Evolutionary conservation across 75 land plant species (phyloP), one percentile per base, ranked within the genome.

Genomic region (Picea sitchensis): DNA sequence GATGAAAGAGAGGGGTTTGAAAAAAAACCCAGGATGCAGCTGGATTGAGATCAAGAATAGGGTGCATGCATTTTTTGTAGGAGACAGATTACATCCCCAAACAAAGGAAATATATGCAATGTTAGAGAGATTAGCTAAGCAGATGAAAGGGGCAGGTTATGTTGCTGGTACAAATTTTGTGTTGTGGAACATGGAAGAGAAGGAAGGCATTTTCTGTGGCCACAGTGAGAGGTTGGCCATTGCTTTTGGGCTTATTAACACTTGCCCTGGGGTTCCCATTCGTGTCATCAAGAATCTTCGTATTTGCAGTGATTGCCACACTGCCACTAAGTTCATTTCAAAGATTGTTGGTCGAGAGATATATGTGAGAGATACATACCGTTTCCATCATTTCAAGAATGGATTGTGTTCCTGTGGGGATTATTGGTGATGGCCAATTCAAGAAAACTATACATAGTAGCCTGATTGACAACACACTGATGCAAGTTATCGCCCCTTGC

Each of bases 31-130:
- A 47, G 51, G 51, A 47, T 47, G 51, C 51, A 47, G 51, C 51
- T 47, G 51, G 51, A 47, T 47, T 47, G 51, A 47, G 51, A 6
- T 47, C 51, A 47, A 47, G 51, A 47, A 47, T 6, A 47, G 7
- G 51, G 51, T 47, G 51, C 51, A 47, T 47, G 51, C 51, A 0
- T 47, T 47, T 47, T 47, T 47, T 47, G 51, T 47, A 47, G 51
- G 51, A 47, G 51, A 47, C 51, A 47, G 51, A 47, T 47, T 6
- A 47, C 51, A 47, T 47, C 51, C 51, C 51, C 51, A 47, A 47
- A 47, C 51, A 65, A 65, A 80, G 2, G 80, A 75, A 34, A 81
- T 81, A 23, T 44, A 77, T 63, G 67, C 80, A 32, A 61, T 26
- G 34, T 61, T 77, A 38, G 31, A 77, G 14, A 44, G 68, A 26